Base-by-base conservation (phyloP, 768 basidiomycete species). In the Boletellus sp. region DNA sequence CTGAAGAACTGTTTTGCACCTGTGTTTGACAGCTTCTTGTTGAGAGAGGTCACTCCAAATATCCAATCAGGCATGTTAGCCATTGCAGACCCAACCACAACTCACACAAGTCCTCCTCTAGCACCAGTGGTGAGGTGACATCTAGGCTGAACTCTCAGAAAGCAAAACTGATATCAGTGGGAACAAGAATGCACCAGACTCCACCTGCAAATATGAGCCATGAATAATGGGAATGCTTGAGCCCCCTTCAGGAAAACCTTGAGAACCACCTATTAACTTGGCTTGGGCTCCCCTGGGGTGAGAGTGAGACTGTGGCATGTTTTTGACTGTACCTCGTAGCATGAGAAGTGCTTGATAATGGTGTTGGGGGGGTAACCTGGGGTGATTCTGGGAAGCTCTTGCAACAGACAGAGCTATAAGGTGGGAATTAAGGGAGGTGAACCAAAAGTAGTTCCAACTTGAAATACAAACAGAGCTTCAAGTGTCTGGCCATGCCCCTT, bases 81-180 rank as follows among this genome's bases (percentile, higher is more conserved):
- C 40, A 15, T 28, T 17, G 17, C n/a, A 39, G 35, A 55, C 20
- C 31, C 24, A 8, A 42, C 15, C 23, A 35, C 23, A 26, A 49
- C 54, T 57, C 48, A 48, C 78, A 74, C 50, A 74, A 70, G 50
- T 76, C 76, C 40, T 78, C 78, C 37, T 78, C 76, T 47, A 61
- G 56, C 37, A 62, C 58, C 6, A 68, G 72, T 10, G 68, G 68
- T n/a, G 72, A 62, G 46, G 51, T 36, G 36, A 51, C 47, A n/a
- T 62, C 72, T 69, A 23, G 24, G 31, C 31, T 20, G 37, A 32
- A 36, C 24, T 12, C 31, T 57, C 8, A 50, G 32, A 19, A n/a
- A 48, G 38, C 43, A 47, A 61, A 47, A 42, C 12, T 23, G 42
- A 34, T 16, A 38, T 6, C 1, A 37, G 9, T 5, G 31, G 41